These are phyloP conservation scores for Bryoerythrophyllum caledonicum DNA, from an alignment of 225 moss, liverwort and hornwort genomes.

Conservation along the genomic window DNA sequence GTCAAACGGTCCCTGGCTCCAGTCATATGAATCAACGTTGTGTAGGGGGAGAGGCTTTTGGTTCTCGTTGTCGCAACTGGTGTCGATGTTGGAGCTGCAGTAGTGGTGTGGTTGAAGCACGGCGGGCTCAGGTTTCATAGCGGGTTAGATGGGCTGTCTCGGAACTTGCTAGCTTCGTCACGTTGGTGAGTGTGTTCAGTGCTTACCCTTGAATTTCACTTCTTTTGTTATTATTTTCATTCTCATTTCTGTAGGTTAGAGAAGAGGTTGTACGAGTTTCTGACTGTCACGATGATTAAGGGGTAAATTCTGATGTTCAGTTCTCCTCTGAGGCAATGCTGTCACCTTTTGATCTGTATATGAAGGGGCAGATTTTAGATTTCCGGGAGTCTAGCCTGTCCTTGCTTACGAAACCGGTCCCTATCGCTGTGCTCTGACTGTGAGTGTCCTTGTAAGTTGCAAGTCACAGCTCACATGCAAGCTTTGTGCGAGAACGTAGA, in stretches of 20 bases:
- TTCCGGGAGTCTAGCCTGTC: not conserved
- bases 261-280: not conserved
- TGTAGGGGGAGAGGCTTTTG: too few species aligned
- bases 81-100: not conserved
- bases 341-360: not conserved
- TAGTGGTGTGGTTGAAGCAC: not conserved
- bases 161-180: not conserved
- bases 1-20: slow-evolving; percentile 17
- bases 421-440: not conserved
- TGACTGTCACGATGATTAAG: not conserved
- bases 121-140: not conserved
- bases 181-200: not conserved
- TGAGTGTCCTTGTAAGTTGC: not conserved
- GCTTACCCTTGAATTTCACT: not conserved
- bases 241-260: not conserved
- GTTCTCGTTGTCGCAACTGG: too few species aligned
- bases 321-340: not conserved
- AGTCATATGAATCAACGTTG: too few species aligned
- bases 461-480: not conserved
- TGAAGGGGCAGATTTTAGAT: not conserved
- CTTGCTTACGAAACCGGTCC: not conserved
- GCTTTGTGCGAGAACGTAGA: not conserved
- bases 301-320: not conserved
- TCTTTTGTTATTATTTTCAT: not conserved
- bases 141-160: not conserved